Conservation (phyloP, 805 yeast species). For the Pichia cephalocereana region DNA sequence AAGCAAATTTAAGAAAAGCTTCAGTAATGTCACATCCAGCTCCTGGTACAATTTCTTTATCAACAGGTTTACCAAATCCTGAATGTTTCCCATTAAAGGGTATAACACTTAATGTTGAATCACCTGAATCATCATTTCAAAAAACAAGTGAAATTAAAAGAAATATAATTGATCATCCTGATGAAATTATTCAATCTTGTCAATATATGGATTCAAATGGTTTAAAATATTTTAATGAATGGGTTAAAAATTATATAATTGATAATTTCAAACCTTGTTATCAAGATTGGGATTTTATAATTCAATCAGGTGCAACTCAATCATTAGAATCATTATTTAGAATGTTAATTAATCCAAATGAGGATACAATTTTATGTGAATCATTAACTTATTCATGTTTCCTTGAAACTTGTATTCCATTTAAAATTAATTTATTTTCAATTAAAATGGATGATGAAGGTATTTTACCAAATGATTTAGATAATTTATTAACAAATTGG, state of each 20-base stretch:
- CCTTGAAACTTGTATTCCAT: conserved; percentile 69
- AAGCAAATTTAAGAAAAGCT: conserved; percentile 20
- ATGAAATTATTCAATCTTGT: conserved; percentile 35
- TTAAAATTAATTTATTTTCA: conserved; percentile 60
- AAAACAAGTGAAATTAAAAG: conserved; percentile 30
- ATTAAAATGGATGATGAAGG: conserved; percentile 75
- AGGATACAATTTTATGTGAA: conserved; percentile 73
- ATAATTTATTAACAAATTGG: conserved; percentile 58
- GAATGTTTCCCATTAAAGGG: conserved; percentile 40
- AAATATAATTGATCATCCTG: conserved; percentile 11
- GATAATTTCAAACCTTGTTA: conserved; percentile 37
- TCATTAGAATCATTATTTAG: conserved; percentile 79
- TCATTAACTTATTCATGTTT: conserved; percentile 80
- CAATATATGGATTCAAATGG: conserved; percentile 47
- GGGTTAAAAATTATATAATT: conserved; percentile 34
- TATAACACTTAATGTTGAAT: conserved; percentile 19
- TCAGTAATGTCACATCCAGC: conserved; percentile 22
- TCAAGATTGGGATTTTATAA: conserved; percentile 58
- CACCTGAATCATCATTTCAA: conserved; percentile 36
- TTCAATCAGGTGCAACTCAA: conserved; percentile 83
- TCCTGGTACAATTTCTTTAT: conserved; percentile 33
- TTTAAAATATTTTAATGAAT: conserved; percentile 31
- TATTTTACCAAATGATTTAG: conserved; percentile 64
- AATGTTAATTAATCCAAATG: conserved; percentile 63
- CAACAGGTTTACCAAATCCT: conserved; percentile 50